Base-by-base conservation (phyloP, 2,329 filamentous ascomycete species). In the Beauveria varroae region DNA sequence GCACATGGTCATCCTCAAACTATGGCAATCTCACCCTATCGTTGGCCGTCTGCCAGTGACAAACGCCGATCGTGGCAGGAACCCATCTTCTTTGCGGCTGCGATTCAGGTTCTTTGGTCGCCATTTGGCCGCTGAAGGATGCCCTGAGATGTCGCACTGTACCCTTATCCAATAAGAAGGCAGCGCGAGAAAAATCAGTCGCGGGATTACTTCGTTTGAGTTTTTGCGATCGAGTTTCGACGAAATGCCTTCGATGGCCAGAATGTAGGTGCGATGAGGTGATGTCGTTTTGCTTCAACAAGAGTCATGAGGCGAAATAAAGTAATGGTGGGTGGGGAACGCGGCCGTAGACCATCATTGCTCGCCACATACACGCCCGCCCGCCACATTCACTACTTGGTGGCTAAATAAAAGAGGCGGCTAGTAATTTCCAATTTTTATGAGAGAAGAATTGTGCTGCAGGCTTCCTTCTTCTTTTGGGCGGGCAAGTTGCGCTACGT, bases 11-110 rank as follows among this genome's bases (percentile, higher is more conserved):
- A 46, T 18, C 41, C 2, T 43, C 18, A 30, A 5, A 34, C 22
- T 37, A 51, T 40, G 43, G 5, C 1, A 10, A 26, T 66, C 73
- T 67, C 60, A 76, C 75, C 55, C 75, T 70, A 37, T 76, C 73
- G 6, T 64, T 66, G 30, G 71, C 71, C 20, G 72, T 74, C 66
- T 78, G 75, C 41, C 65, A 66, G 65, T 75, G 67, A 64, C 74
- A 76, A 64, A 64, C 68, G 43, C 75, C 75, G 40, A 77, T 70
- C 16, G 67, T 62, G 22, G 54, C 53, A 22, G 53, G 60, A 26
- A 47, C 60, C 47, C 58, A 60, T 40, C 10, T 46, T 46, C 57
- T 34, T 53, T 53, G 57, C 28, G 49, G 40, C 22, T 47, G 58
- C 20, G 49, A 24, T 37, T 54, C 46, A 9, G 50, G 30, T 50